Evolutionary conservation across 257 asterid species (phyloP).

Genomic region (Haberlea rhodopensis): DNA sequence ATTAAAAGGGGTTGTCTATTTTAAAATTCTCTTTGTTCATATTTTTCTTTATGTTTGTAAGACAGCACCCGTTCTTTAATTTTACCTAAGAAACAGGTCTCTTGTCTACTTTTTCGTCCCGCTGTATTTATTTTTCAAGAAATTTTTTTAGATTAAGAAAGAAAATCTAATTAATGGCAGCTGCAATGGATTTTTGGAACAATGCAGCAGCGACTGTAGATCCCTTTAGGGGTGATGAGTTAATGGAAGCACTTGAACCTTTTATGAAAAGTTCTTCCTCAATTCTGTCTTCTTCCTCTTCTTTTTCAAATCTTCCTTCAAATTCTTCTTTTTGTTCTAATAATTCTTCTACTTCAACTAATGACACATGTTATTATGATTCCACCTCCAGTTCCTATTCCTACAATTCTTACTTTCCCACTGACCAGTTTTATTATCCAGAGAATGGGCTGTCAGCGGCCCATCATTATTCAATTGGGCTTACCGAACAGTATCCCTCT

Average conservation of each 20-base stretch:
- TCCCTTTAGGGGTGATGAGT: slow-evolving; percentile 64
- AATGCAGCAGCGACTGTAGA: slow-evolving; percentile 22
- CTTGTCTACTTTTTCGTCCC: background rate
- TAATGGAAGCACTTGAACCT: slow-evolving; percentile 97
- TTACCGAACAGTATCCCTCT: slow-evolving; percentile 32
- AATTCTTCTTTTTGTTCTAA: background rate
- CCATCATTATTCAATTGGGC: slow-evolving; percentile 31
- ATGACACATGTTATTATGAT: slow-evolving; percentile 23
- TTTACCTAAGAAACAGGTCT: slow-evolving; percentile 62
- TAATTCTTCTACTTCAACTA: background rate
- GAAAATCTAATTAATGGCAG: background rate
- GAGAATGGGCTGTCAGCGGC: slow-evolving; percentile 26
- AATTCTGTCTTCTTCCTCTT: slow-evolving; percentile 35
- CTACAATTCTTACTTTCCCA: slow-evolving; percentile 32
- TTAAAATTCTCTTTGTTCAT: slow-evolving; percentile 39
- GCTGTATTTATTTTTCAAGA: background rate
- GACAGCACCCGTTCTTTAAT: slow-evolving; percentile 49
- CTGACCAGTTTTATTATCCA: slow-evolving; percentile 28
- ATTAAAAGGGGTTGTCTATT: slow-evolving; percentile 57
- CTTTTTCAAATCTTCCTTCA: slow-evolving; percentile 32
- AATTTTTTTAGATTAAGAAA: background rate
- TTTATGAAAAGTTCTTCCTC: slow-evolving; percentile 82
- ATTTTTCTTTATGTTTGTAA: slow-evolving; percentile 2
- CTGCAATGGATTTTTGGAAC: slow-evolving; percentile 29
- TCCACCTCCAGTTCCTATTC: slow-evolving; percentile 36